Percentiles rank a stretch among this genome's conserved stretches.
These are phyloP conservation scores for Cytauxzoon felis DNA, from an alignment of 169 alveolate species.

Conservation along the genomic window DNA sequence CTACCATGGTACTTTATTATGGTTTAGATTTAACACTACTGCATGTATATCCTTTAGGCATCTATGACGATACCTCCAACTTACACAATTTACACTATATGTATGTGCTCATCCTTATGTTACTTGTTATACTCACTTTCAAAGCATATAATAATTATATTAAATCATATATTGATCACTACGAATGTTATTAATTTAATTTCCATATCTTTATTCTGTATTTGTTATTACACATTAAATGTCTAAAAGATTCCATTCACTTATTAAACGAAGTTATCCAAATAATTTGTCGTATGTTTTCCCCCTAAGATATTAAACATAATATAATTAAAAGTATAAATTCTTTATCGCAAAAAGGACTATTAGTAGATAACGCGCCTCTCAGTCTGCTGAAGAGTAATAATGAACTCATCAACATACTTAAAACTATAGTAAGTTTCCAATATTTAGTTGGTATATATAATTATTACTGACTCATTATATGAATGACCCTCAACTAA, in stretches of 20 bases:
- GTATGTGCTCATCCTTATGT: too few species aligned
- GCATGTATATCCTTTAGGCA: background rate
- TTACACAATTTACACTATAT: too few species aligned
- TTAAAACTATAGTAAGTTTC: slow-evolving; percentile 40
- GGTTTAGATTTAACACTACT: background rate
- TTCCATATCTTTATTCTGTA: background rate
- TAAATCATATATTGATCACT: background rate
- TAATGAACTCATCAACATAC: slow-evolving; percentile 3
- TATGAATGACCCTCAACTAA: too few species aligned
- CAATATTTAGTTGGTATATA: too few species aligned
- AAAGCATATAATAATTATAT: background rate
- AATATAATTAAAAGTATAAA: slow-evolving; percentile 23
- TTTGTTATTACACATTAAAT: background rate
- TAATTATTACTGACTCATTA: too few species aligned
- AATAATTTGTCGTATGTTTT: slow-evolving; percentile 34
- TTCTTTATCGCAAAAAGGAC: slow-evolving; percentile 48
- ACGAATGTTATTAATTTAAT: background rate
- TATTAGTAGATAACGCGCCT: slow-evolving; percentile 38
- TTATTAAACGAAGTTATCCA: slow-evolving; percentile 28
- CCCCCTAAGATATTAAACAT: background rate
- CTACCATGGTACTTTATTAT: background rate
- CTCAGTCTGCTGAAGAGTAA: slow-evolving; percentile 18
- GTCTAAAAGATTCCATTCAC: background rate
- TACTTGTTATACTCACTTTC: background rate
- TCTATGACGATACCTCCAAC: too few species aligned